phyloP scores from a whole-genome alignment of 2,329 filamentous ascomycete species.

The Sphaerulina musiva region DNA sequence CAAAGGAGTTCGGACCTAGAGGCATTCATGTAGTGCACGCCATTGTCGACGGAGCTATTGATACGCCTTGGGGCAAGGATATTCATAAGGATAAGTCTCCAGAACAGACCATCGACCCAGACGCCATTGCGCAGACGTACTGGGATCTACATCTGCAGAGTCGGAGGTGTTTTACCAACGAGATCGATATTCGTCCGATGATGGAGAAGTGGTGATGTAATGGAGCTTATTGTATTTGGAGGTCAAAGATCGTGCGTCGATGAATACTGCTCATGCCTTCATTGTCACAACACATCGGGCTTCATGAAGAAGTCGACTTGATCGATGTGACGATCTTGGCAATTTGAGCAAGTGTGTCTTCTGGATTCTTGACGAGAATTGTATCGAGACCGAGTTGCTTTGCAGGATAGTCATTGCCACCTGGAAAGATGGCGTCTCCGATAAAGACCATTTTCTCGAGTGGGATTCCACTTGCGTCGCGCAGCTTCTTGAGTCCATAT shows the following conservation, averaged over 20 bases:
- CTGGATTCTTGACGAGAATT: conserved; percentile 23
- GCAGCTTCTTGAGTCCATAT: conserved; percentile 27
- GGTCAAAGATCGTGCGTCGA: no score
- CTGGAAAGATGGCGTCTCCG: conserved; percentile 39
- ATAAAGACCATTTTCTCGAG: conserved; percentile 39
- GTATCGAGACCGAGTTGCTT: conserved; percentile 32
- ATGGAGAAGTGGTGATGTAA: conserved; percentile 65
- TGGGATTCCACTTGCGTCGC: conserved; percentile 31
- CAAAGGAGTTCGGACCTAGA: conserved; percentile 73
- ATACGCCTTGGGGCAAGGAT: conserved; percentile 63
- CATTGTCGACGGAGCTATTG: conserved; percentile 70
- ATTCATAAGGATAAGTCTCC: conserved; percentile 48
- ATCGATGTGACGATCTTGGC: conserved; percentile 15
- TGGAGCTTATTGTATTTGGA: no score
- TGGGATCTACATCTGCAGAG: conserved; percentile 78
- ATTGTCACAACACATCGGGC: no score
- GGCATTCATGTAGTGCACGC: conserved; percentile 76
- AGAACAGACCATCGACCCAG: conserved; percentile 63
- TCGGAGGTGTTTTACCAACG: conserved; percentile 68
- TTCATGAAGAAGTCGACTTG: not conserved
- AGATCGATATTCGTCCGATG: conserved; percentile 70
- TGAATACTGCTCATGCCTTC: no score
- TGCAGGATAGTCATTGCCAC: conserved; percentile 38
- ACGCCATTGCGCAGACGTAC: conserved; percentile 80
- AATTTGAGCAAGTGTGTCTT: conserved; percentile 27